Conservation (phyloP, 2,329 filamentous ascomycete species). For the Stemphylium vesicarium region DNA sequence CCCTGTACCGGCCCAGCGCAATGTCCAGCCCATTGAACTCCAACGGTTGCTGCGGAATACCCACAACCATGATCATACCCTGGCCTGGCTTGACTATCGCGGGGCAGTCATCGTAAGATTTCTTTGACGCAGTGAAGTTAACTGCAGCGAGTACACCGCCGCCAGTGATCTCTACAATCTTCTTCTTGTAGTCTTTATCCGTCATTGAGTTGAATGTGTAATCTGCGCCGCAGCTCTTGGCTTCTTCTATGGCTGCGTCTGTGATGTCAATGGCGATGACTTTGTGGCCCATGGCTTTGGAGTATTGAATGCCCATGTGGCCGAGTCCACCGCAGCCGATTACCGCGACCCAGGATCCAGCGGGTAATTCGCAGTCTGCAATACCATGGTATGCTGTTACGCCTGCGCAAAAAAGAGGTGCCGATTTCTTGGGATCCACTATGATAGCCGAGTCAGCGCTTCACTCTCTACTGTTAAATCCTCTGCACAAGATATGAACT, state of each 20-base stretch:
- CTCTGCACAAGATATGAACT: conserved; percentile 3
- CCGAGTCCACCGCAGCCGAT: conserved; percentile 43
- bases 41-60: conserved; percentile 40
- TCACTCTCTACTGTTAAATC: neutral
- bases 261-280: conserved; percentile 42
- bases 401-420: conserved; percentile 42
- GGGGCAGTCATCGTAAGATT: conserved; percentile 43
- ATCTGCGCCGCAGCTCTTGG: conserved; percentile 40
- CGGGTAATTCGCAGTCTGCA: conserved; percentile 34
- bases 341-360: conserved; percentile 39
- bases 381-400: conserved; percentile 41
- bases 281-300: conserved; percentile 43
- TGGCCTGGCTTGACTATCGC: conserved; percentile 37
- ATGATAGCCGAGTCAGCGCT: conserved; percentile 1
- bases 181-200: conserved; percentile 38
- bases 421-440: conserved; percentile 37
- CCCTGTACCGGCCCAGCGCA: conserved; percentile 33
- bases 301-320: conserved; percentile 42
- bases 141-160: conserved; percentile 41
- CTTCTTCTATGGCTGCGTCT: conserved; percentile 37
- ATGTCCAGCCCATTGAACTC: conserved; percentile 43
- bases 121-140: conserved; percentile 42
- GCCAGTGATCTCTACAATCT: conserved; percentile 36
- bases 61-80: conserved; percentile 45
- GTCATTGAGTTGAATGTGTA: conserved; percentile 40